Evolutionary conservation across 495 filamentous ascomycete species (phyloP).

Genomic region (Chaetomium cochliodes): DNA sequence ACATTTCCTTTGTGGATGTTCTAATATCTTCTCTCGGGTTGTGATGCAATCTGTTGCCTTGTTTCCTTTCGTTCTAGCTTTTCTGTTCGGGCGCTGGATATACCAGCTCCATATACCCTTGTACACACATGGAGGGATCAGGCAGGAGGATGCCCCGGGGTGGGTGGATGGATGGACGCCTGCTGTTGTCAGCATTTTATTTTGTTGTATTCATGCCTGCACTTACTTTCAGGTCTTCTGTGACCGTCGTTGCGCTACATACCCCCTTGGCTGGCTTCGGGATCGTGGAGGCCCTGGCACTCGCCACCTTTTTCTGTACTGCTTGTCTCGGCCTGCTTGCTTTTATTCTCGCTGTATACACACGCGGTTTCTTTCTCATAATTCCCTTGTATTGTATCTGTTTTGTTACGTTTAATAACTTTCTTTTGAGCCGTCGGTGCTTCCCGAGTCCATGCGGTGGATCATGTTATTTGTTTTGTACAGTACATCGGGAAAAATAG

Average conservation of each 20-base stretch:
- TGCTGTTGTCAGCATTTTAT: slow-evolving; percentile 4
- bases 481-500: background rate
- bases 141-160: background rate
- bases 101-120: slow-evolving; percentile 9
- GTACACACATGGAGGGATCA: background rate
- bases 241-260: background rate
- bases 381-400: no score
- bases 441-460: no score
- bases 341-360: background rate
- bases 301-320: background rate
- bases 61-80: slow-evolving; percentile 5
- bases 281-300: background rate
- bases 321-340: background rate
- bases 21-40: slow-evolving; percentile 4
- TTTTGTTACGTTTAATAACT: background rate
- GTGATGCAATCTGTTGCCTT: background rate
- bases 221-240: background rate
- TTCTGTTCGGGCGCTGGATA: slow-evolving; percentile 15
- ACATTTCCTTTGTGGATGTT: slow-evolving; percentile 2
- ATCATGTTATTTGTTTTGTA: background rate
- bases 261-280: slow-evolving; percentile 16
- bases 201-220: background rate
- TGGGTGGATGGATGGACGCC: background rate
- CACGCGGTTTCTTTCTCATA: background rate
- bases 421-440: background rate